Percentiles rank a stretch among this genome's conserved stretches.
These are phyloP conservation scores for Ananas comosus DNA, from an alignment of 176 grass and related monocot species.

Conservation along the genomic window DNA sequence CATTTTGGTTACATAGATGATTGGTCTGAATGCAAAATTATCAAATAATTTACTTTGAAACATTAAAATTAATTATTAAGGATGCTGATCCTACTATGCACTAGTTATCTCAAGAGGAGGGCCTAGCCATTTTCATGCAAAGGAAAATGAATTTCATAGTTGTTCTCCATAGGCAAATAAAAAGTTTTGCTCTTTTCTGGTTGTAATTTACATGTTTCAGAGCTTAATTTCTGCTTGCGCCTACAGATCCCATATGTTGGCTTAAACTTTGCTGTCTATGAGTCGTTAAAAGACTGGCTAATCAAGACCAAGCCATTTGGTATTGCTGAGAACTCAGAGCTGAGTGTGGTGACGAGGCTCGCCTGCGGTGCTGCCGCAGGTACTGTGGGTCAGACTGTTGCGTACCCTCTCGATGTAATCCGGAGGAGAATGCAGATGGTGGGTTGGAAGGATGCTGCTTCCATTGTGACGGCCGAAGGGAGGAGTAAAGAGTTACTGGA, in stretches of 20 bases:
- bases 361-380: slow-evolving; percentile 81
- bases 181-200: neutral
- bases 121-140: neutral
- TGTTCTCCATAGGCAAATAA: neutral
- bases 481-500: slow-evolving; percentile 50
- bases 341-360: slow-evolving; percentile 63
- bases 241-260: slow-evolving; percentile 89
- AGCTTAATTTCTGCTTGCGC: neutral
- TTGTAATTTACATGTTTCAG: neutral
- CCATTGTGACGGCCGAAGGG: slow-evolving; percentile 59
- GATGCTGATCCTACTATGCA: too few species aligned
- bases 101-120: too few species aligned
- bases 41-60: too few species aligned
- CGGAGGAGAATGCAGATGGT: slow-evolving; percentile 99
- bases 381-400: slow-evolving; percentile 89
- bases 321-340: slow-evolving; percentile 62
- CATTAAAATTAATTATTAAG: too few species aligned
- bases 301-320: slow-evolving; percentile 48
- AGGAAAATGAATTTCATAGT: neutral
- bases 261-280: slow-evolving; percentile 92
- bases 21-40: too few species aligned
- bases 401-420: slow-evolving; percentile 92
- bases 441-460: slow-evolving; percentile 82
- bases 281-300: slow-evolving; percentile 87
- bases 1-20: too few species aligned